Conservation (phyloP, 2,329 filamentous ascomycete species). For the Grosmannia serpens region DNA sequence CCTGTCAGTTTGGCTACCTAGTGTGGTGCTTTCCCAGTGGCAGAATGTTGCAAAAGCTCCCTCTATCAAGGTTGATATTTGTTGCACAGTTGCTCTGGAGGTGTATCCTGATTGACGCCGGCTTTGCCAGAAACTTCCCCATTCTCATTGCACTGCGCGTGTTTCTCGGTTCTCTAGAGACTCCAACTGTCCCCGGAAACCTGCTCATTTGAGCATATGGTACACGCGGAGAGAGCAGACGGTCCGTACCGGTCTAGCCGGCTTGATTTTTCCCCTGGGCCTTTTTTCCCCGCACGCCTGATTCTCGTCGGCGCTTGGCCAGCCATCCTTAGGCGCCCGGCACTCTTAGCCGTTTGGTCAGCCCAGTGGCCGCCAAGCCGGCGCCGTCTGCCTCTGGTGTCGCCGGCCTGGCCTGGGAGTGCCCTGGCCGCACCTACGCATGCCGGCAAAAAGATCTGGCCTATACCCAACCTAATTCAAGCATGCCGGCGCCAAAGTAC, state of each 20-base stretch:
- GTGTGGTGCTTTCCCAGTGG: constrained; percentile 21
- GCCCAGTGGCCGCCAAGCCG: no score
- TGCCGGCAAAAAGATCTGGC: no score
- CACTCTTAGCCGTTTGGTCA: no score
- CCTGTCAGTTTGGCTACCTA: constrained; percentile 22
- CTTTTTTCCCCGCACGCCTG: no score
- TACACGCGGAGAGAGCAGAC: constrained; percentile 18
- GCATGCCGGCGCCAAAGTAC: no score
- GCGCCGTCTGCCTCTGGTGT: no score
- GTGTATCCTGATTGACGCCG: constrained; percentile 16
- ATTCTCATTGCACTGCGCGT: constrained; percentile 17
- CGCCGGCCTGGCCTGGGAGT: no score
- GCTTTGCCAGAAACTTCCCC: constrained; percentile 17
- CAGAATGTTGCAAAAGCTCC: constrained; percentile 20
- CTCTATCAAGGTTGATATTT: constrained; percentile 22
- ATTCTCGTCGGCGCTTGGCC: no score
- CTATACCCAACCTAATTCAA: no score
- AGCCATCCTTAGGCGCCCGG: no score
- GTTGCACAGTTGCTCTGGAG: constrained; percentile 17
- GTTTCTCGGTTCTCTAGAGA: constrained; percentile 19
- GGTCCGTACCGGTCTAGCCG: constrained; percentile 16
- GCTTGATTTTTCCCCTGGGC: no score
- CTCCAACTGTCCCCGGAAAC: constrained; percentile 19
- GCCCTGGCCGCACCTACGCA: no score
- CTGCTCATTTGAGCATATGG: constrained; percentile 21